Evolutionary conservation across 805 yeast species (phyloP).

Genomic region (Monosporozyma aerobia): DNA sequence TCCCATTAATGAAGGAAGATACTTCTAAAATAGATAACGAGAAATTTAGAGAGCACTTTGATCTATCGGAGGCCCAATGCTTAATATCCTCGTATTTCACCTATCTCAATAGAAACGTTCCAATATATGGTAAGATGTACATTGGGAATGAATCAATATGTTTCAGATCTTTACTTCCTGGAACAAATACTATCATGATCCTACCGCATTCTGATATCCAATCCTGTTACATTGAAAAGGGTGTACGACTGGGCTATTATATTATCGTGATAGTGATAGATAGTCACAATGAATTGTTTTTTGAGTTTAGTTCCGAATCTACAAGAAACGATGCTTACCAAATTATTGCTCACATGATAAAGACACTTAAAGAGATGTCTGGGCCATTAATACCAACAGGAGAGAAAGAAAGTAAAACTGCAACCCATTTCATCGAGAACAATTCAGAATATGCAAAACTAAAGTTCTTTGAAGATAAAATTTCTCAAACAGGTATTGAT

Average conservation of each 20-base stretch:
- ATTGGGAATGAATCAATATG: conserved; percentile 63
- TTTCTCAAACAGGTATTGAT: conserved; percentile 52
- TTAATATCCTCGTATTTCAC: conserved; percentile 63
- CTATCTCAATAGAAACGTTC: conserved; percentile 60
- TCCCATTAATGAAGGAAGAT: conserved; percentile 36
- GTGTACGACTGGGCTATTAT: conserved; percentile 58
- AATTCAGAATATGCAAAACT: conserved; percentile 47
- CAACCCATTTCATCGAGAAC: conserved; percentile 8
- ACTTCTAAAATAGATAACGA: conserved; percentile 40
- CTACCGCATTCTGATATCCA: conserved; percentile 70
- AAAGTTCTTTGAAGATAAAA: conserved; percentile 56
- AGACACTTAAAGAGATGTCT: neutral
- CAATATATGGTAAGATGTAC: conserved; percentile 77
- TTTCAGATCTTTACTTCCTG: conserved; percentile 71
- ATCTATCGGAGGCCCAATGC: conserved; percentile 42
- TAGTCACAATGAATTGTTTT: conserved; percentile 67
- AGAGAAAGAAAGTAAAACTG: neutral
- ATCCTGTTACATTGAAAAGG: conserved; percentile 55
- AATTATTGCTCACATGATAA: conserved; percentile 30
- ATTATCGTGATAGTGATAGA: conserved; percentile 62
- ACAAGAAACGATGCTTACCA: conserved; percentile 67
- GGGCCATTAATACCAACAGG: neutral
- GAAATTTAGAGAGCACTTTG: conserved; percentile 59
- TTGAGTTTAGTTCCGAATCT: conserved; percentile 60
- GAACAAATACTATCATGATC: conserved; percentile 70